phyloP scores from a whole-genome alignment of 495 filamentous ascomycete genomes.

The Xanthoparmelia taractica region DNA sequence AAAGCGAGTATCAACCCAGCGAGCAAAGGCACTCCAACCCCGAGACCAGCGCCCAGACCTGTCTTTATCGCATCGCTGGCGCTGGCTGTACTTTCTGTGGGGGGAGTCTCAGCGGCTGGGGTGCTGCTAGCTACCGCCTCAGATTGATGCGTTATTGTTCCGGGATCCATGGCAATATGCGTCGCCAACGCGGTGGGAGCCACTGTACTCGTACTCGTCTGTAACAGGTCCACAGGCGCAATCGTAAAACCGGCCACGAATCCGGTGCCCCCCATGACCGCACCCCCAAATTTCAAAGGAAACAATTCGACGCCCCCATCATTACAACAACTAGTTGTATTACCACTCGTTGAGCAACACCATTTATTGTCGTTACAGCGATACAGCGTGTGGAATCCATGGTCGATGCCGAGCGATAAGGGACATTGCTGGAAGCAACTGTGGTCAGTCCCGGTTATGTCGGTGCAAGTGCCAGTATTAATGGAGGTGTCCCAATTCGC shows the following conservation, averaged over 20 bases:
- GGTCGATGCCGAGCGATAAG: neutral
- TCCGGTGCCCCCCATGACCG: neutral
- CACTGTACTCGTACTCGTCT: neutral
- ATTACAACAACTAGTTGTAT: neutral
- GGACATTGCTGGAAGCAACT: slow-evolving; percentile 1
- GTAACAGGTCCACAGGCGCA: neutral
- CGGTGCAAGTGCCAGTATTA: neutral
- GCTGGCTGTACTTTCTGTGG: neutral
- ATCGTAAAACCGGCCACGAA: neutral
- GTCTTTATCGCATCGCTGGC: neutral
- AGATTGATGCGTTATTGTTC: too few species aligned
- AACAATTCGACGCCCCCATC: neutral
- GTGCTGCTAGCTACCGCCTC: neutral
- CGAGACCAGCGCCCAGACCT: neutral
- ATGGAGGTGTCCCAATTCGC: neutral
- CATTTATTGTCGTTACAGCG: neutral
- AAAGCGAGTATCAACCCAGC: neutral
- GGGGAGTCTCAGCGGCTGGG: neutral
- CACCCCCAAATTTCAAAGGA: neutral
- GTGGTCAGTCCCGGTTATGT: neutral
- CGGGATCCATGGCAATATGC: neutral
- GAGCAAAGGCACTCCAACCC: neutral
- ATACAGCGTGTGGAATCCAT: neutral
- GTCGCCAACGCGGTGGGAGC: neutral
- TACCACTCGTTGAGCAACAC: neutral